A percentile compares a stretch with the other conserved stretches of the same genome.
phyloP scores from a whole-genome alignment of 139 green algal genomes.

The Chlamydomonas sp. region DNA sequence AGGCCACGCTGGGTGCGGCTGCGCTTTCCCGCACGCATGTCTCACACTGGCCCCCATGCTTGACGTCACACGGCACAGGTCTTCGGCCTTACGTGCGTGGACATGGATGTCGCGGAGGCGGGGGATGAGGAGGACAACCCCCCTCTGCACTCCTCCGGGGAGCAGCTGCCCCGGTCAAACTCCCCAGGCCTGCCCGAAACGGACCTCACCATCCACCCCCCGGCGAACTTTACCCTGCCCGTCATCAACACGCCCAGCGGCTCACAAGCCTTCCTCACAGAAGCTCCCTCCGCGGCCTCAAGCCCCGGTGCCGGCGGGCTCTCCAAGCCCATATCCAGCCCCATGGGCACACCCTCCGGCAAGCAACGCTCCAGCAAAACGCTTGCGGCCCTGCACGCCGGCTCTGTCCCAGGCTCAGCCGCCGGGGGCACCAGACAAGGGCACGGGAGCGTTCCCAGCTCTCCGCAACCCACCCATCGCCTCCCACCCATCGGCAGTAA shows the following conservation, averaged over 20 bases:
- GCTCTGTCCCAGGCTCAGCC: too few relatives aligned
- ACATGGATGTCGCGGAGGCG: too few relatives aligned
- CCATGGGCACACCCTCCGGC: not conserved
- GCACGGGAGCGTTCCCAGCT: not conserved
- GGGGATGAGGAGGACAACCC: not conserved
- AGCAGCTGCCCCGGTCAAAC: not conserved
- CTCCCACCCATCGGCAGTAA: constrained; percentile 6
- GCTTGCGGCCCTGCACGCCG: not conserved
- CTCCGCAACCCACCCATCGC: not conserved
- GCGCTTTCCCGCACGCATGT: too few relatives aligned
- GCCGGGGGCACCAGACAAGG: too few relatives aligned
- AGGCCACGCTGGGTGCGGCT: too few relatives aligned
- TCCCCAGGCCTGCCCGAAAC: not conserved
- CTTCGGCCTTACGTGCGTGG: not conserved
- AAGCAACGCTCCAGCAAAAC: not conserved
- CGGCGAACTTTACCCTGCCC: not conserved
- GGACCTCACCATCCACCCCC: not conserved
- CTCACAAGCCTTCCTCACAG: not conserved
- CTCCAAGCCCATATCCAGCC: not conserved
- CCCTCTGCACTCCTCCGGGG: too few relatives aligned
- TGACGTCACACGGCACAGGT: not conserved
- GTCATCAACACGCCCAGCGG: not conserved
- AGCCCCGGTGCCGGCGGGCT: not conserved
- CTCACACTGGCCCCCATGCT: not conserved
- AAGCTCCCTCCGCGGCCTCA: not conserved